Percentiles rank a stretch among this genome's conserved stretches.
Conservation (phyloP, 208 protist genomes). For the Acanthamoeba divionensis region DNA sequence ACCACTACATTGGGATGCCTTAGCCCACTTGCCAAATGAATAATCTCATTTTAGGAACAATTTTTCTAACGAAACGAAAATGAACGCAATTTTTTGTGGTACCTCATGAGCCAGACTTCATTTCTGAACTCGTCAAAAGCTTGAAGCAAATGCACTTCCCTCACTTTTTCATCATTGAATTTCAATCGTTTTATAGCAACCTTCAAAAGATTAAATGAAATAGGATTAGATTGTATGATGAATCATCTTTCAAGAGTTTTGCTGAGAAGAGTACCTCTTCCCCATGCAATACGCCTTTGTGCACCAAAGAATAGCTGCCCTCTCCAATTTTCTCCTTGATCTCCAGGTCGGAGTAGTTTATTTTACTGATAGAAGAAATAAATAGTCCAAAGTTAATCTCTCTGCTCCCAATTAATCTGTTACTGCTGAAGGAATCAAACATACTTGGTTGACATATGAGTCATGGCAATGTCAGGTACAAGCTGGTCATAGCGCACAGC, state of each 20-base stretch:
- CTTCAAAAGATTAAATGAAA: neutral
- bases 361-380: neutral
- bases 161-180: neutral
- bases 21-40: neutral
- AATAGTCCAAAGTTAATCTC: too few species aligned
- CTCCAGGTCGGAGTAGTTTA: neutral
- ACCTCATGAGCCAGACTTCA: slow-evolving; percentile 56
- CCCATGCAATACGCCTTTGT: slow-evolving; percentile 26
- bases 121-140: slow-evolving; percentile 61
- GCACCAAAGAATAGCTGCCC: neutral
- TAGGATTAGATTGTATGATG: neutral
- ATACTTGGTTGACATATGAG: neutral
- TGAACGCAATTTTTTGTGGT: neutral
- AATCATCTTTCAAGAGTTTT: neutral
- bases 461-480: neutral
- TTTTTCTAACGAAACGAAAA: neutral
- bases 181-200: neutral
- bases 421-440: neutral
- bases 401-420: too few species aligned
- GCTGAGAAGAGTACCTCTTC: neutral
- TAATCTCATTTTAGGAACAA: neutral
- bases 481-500: neutral
- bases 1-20: slow-evolving; percentile 59
- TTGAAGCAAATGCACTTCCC: neutral
- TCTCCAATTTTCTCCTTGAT: neutral